Base-by-base conservation (phyloP, 164 flowering plant species). In the Liriodendron chinense region DNA sequence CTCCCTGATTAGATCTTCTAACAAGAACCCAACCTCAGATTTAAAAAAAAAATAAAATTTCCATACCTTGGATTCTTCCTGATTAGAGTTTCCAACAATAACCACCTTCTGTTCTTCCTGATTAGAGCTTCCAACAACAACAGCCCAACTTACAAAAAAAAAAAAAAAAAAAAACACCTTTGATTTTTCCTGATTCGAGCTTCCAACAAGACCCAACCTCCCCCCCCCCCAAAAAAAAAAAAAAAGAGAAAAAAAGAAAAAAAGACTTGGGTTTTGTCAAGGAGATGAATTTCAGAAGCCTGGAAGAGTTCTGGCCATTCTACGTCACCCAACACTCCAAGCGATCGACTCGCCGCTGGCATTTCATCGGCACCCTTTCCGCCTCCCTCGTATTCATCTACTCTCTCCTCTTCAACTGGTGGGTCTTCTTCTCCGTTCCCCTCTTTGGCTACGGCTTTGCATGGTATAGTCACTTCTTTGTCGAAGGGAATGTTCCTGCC, bases 401-500 rank as follows among this genome's bases (percentile, higher is more conserved):
- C 57, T 83, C 97, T 1, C 3, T 86, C n/a, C 7, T 89, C 48
- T 85, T 93, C 80, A 89, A 83, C 61, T 86, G 94, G 97, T 88
- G 93, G 91, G 79, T 85, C 47, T 43, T 92, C 76, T 24, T 93
- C 34, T 76, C 89, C 61, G 93, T 80, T 76, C 98, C 96, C 0
- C 1, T 91, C 5, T 68, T 83, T 69, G 92, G 97, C 13, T 92
- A 95, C 82, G 98, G 97, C 1, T 78, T 85, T n/a, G 98, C 98
- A 13, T 95, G 96, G 98, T 93, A 91, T 79, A 93, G 98, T 76
- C 98, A 93, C 85, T 89, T 95, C 85, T 95, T 91, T 59, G 89
- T 95, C 1, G 98, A 95, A 80, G 87, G 94, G 61, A 95, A 95
- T 48, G 74, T 86, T 34, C 98, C 98, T 0, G 93, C 93, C 1